Evolutionary conservation across 1,284 basidiomycete genomes (phyloP).

Genomic region (Mixia osmundae): DNA sequence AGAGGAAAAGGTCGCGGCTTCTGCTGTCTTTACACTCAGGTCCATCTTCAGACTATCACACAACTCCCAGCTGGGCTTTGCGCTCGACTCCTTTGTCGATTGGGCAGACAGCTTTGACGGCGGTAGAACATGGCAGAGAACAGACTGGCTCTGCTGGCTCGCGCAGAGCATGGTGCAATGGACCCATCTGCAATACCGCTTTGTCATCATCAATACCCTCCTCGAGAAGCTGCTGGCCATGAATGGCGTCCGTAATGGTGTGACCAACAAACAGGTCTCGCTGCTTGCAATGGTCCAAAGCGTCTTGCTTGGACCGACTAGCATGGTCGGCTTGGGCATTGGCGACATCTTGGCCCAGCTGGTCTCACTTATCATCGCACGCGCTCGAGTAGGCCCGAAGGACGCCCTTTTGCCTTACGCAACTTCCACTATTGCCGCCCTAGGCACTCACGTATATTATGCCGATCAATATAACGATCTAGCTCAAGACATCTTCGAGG

Average conservation of each 20-base stretch:
- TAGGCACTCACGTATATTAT: conserved; percentile 76
- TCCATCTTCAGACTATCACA: too few relatives aligned
- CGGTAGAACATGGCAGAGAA: too few relatives aligned
- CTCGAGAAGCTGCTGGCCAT: conserved; percentile 58
- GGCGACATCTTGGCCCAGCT: conserved; percentile 54
- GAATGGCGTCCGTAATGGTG: too few relatives aligned
- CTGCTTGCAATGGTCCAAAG: too few relatives aligned
- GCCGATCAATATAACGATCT: conserved; percentile 90
- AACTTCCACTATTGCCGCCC: conserved; percentile 56
- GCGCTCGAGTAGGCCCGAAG: too few relatives aligned
- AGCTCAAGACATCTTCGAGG: conserved; percentile 54
- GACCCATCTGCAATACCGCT: conserved; percentile 78
- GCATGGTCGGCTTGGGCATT: conserved; percentile 71
- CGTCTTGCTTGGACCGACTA: conserved; percentile 50
- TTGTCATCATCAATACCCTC: conserved; percentile 59
- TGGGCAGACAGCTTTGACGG: too few relatives aligned
- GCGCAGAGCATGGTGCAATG: conserved; percentile 51
- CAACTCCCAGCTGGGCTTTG: too few relatives aligned
- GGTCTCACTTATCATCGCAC: too few relatives aligned
- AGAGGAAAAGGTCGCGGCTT: too few relatives aligned
- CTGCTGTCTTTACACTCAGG: too few relatives aligned
- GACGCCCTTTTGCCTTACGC: too few relatives aligned
- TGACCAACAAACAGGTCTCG: conserved; percentile 33
- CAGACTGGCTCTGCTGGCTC: conserved; percentile 69
- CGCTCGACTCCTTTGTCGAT: too few relatives aligned